These are phyloP conservation scores for Astrephomene gubernaculifera DNA, from an alignment of 139 green algal genomes.

Conservation along the genomic window DNA sequence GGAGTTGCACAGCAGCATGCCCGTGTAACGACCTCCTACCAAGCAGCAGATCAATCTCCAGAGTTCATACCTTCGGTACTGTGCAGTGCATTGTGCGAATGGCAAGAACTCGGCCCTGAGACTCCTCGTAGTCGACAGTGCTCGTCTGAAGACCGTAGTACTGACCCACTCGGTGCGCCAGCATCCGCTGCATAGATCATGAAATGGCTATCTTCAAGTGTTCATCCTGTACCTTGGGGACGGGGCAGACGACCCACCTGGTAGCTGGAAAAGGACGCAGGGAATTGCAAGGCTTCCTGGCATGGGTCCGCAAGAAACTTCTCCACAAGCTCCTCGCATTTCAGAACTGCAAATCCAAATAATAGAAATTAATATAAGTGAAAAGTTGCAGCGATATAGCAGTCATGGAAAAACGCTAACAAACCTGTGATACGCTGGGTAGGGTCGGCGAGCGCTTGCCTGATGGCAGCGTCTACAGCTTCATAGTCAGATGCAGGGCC, in stretches of 20 bases:
- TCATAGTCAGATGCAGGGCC: neutral
- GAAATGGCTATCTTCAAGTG: neutral
- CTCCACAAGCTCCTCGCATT: constrained; percentile 46
- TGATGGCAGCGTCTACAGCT: constrained; percentile 29
- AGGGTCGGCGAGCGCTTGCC: constrained; percentile 30
- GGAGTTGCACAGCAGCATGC: no score
- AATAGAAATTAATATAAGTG: no score
- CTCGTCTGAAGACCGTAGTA: constrained; percentile 63
- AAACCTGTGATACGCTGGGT: constrained; percentile 24
- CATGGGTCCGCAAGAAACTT: constrained; percentile 42
- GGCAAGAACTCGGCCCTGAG: constrained; percentile 51
- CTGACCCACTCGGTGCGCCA: constrained; percentile 68
- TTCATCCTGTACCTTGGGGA: no score
- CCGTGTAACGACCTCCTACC: no score
- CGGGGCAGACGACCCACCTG: constrained; percentile 41
- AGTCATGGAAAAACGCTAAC: neutral
- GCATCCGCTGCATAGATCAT: constrained; percentile 53
- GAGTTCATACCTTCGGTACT: constrained; percentile 17
- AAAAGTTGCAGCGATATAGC: neutral
- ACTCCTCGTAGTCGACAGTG: constrained; percentile 59
- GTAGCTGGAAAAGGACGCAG: constrained; percentile 35
- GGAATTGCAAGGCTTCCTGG: constrained; percentile 40
- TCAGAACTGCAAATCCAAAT: constrained; percentile 16
- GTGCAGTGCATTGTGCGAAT: constrained; percentile 32
- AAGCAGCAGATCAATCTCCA: no score